These are phyloP conservation scores for Leishmania major DNA, from an alignment of 208 protist species.

Conservation along the genomic window DNA sequence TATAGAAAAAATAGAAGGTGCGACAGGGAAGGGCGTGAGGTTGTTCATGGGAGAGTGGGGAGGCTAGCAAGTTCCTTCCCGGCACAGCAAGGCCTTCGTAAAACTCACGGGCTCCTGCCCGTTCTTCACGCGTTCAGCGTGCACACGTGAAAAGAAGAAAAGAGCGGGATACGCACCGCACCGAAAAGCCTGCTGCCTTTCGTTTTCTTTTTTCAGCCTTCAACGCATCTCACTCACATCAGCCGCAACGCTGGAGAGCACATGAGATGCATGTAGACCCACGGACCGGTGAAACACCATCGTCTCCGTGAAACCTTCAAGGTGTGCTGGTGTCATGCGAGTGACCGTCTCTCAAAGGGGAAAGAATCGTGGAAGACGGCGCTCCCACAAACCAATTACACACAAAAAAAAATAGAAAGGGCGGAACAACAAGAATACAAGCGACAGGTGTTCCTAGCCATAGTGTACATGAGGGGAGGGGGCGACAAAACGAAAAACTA, in stretches of 20 bases:
- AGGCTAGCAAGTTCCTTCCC: background rate
- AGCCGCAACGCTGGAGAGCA: background rate
- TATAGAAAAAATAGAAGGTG: background rate
- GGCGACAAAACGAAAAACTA: constrained; percentile 1
- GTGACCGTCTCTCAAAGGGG: background rate
- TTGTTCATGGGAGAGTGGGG: background rate
- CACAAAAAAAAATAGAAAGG: background rate
- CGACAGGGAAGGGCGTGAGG: background rate
- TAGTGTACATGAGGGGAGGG: background rate
- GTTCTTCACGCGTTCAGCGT: background rate
- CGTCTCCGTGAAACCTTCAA: background rate
- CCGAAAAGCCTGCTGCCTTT: background rate
- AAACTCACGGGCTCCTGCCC: background rate
- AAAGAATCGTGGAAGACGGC: background rate
- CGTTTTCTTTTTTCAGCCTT: background rate
- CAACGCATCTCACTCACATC: background rate
- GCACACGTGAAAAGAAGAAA: background rate
- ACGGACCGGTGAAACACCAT: background rate
- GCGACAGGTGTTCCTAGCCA: background rate
- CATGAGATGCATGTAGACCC: background rate
- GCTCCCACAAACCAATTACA: background rate
- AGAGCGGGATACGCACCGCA: background rate
- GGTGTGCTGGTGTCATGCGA: background rate
- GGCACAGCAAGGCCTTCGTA: background rate
- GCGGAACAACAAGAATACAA: background rate